These are phyloP conservation scores for Cercospora brassicicola DNA, from an alignment of 2,329 filamentous ascomycete genomes.

Conservation along the genomic window DNA sequence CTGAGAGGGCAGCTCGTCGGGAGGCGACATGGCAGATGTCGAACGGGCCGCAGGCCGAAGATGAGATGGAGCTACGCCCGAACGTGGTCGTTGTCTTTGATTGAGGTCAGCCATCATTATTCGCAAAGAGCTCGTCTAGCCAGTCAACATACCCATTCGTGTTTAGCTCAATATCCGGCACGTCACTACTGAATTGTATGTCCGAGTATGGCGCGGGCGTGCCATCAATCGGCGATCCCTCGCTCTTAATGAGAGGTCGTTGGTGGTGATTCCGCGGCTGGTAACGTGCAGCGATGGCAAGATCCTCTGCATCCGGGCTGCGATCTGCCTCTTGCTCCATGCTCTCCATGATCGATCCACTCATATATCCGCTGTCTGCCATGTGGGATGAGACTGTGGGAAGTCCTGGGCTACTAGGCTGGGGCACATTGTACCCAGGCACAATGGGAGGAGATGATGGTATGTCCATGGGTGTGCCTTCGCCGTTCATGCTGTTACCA, in stretches of 20 bases:
- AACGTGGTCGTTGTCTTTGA: neutral
- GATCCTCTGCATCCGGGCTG: constrained; percentile 42
- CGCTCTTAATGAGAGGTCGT: constrained; percentile 33
- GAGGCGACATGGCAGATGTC: constrained; percentile 18
- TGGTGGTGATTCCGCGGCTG: constrained; percentile 28
- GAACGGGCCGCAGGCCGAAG: neutral
- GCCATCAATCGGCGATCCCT: constrained; percentile 25
- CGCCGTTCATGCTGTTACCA: constrained; percentile 45
- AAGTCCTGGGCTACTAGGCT: constrained; percentile 73
- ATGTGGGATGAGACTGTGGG: constrained; percentile 51
- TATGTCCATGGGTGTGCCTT: constrained; percentile 75
- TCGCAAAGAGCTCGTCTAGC: neutral
- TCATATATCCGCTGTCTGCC: constrained; percentile 79
- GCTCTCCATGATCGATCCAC: constrained; percentile 66
- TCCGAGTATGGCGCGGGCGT: constrained; percentile 19
- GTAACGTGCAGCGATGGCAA: constrained; percentile 40
- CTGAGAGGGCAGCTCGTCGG: constrained; percentile 17
- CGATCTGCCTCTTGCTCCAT: constrained; percentile 58
- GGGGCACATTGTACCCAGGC: constrained; percentile 46
- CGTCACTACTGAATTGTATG: constrained; percentile 11
- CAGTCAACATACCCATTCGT: constrained; percentile 5
- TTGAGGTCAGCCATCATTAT: constrained; percentile 3
- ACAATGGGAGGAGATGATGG: constrained; percentile 87
- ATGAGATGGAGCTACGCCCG: neutral
- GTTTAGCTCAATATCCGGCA: neutral